These are phyloP conservation scores for Lepiota venenata DNA, from an alignment of 768 basidiomycete species.

Conservation along the genomic window DNA sequence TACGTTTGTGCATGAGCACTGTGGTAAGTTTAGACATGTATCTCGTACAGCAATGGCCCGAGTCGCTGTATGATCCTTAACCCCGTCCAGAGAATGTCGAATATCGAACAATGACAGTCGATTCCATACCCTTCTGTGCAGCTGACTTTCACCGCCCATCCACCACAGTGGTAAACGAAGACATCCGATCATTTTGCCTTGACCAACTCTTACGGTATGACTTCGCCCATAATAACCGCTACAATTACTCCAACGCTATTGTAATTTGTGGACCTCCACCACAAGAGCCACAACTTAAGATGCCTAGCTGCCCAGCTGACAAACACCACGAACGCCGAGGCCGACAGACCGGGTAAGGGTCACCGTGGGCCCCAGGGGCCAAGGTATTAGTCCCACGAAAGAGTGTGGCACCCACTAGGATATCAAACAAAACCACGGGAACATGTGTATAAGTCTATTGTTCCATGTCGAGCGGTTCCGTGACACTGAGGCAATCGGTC, in stretches of 20 bases:
- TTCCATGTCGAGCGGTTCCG: too few species aligned
- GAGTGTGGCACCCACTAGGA: too few species aligned
- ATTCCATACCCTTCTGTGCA: slow-evolving; percentile 3
- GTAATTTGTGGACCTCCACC: not conserved
- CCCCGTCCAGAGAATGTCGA: not conserved
- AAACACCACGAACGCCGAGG: not conserved
- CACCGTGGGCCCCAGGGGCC: too few species aligned
- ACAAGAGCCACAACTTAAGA: not conserved
- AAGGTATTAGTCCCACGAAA: too few species aligned
- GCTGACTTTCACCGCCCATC: slow-evolving; percentile 1
- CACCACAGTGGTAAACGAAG: slow-evolving; percentile 7
- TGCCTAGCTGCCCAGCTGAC: not conserved
- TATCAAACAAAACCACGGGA: too few species aligned
- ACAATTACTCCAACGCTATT: slow-evolving; percentile 5
- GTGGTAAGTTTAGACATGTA: not conserved
- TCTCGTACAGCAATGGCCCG: not conserved
- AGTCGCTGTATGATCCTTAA: not conserved
- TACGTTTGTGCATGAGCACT: not conserved
- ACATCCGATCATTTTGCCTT: slow-evolving; percentile 1
- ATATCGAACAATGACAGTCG: not conserved
- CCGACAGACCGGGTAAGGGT: not conserved
- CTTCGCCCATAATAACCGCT: not conserved
- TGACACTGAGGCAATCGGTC: not conserved
- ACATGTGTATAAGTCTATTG: too few species aligned
- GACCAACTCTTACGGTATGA: slow-evolving; percentile 1